phyloP scores from a whole-genome alignment of 139 green algal species.

The Chlorella sp. region DNA sequence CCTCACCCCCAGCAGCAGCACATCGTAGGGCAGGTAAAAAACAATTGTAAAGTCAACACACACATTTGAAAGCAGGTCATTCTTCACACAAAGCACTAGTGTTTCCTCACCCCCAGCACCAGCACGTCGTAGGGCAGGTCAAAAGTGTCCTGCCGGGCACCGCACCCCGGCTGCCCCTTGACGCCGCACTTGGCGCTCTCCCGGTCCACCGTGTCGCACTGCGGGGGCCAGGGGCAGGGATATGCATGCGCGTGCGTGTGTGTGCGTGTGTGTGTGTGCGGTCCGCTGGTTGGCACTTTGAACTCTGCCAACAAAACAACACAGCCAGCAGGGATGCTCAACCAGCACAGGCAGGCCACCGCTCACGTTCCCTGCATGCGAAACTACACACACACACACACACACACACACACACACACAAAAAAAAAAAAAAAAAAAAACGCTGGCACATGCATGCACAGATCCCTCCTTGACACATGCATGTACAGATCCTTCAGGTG shows the following conservation, averaged over 20 bases:
- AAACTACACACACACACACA: no score
- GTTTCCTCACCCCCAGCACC: slow-evolving; percentile 61
- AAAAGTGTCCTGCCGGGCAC: slow-evolving; percentile 40
- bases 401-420: no score
- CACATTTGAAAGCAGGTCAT: no score
- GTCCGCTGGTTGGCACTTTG: no score
- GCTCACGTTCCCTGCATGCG: no score
- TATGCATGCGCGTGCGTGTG: background rate
- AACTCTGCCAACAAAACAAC: background rate
- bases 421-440: no score
- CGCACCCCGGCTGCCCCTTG: background rate
- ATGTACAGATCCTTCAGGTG: background rate
- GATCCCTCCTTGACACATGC: background rate
- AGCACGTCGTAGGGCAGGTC: slow-evolving; percentile 74
- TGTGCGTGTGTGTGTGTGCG: no score
- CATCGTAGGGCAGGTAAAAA: no score
- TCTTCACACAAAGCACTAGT: background rate
- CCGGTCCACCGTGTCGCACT: slow-evolving; percentile 38
- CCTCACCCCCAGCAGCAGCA: no score
- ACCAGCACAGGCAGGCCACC: background rate
- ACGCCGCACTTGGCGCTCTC: slow-evolving; percentile 1
- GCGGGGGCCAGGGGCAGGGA: slow-evolving; percentile 62
- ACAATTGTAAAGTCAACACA: background rate
- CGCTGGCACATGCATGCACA: background rate
- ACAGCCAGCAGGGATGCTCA: background rate